Evolutionary conservation across 2,329 filamentous ascomycete genomes (phyloP), one percentile per base, ranked within the genome.

Genomic region (Microcyclosporella mali): DNA sequence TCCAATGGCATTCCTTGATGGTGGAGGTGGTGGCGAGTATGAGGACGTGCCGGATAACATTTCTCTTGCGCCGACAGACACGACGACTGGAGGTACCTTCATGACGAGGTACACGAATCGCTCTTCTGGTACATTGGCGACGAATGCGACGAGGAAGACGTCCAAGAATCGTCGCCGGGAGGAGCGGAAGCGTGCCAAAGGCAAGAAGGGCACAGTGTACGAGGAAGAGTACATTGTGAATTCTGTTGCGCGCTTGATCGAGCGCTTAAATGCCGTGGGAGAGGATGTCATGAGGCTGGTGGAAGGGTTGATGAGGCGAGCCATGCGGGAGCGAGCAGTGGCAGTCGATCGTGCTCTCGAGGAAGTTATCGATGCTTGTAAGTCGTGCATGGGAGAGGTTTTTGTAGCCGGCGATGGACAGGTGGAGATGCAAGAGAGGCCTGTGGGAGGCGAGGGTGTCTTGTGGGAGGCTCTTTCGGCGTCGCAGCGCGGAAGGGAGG

Each of bases 161-260:
- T 85, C 80, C 60, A 94, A 92, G 72, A 95, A 94, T 61, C 81
- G 88, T 40, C 75, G 84, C 17, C 77, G 88, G 15, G 92, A 98
- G 66, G 92, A 98, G 72, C 81, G 94, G 64, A 98, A 98, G 75
- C 81, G 90, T 12, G 92, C 92, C 0, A 74, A 88, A 6, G 92
- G 92, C 17, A 90, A 95, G 64, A 97, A 97, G 71, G 92, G 92
- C 9, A 95, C 87, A 12, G 86, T 98, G 4, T 98, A 98, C 65
- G 92, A 98, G 65, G 90, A 97, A 61, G 92, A 97, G 66, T 98
- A 98, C 64, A 77, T 98, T 4, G 82, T 95, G 45, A 92, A 89
- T 63, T 90, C 84, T 54, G 81, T 97, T 28, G 78, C 83, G 10
- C 75, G 92, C 17, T 73, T 98, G 27, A 78, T 95, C 11, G 88